Conservation (phyloP, 73 alveolate genomes). For the Blepharisma stoltei region DNA sequence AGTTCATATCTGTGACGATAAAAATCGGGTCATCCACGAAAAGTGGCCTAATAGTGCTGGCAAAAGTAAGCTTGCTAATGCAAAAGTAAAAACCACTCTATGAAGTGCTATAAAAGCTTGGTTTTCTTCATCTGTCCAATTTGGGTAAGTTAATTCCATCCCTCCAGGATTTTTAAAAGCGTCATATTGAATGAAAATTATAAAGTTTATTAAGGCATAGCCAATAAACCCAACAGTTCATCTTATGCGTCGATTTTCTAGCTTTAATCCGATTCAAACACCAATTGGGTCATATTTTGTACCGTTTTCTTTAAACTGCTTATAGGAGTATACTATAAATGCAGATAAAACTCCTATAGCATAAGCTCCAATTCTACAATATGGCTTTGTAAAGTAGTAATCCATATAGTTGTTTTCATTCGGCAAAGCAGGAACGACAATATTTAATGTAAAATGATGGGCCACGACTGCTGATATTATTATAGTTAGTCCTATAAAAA, state of each 20-base stretch:
- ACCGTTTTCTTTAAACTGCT: background rate
- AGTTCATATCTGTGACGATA: too few relatives aligned
- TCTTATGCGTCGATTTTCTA: background rate
- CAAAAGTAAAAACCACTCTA: background rate
- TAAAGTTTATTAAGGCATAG: background rate
- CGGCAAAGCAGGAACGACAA: background rate
- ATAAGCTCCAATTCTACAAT: conserved; percentile 43
- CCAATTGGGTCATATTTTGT: background rate
- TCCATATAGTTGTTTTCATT: background rate
- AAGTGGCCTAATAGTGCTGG: conserved; percentile 14
- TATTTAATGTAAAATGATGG: background rate
- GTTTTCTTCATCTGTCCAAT: conserved; percentile 3
- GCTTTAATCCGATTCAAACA: background rate
- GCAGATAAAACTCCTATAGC: conserved; percentile 34
- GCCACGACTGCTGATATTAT: background rate
- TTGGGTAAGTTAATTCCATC: background rate
- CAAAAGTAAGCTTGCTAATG: background rate
- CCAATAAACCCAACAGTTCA: background rate
- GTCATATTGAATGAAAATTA: conserved; percentile 12
- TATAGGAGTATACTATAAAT: background rate
- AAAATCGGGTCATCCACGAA: background rate
- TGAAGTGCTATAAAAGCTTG: background rate
- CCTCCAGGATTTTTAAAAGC: conserved; percentile 11
- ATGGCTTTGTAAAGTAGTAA: conserved; percentile 38
- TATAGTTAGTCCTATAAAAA: background rate